phyloP scores from a whole-genome alignment of 495 filamentous ascomycete genomes.

The Arthonia radiata region DNA sequence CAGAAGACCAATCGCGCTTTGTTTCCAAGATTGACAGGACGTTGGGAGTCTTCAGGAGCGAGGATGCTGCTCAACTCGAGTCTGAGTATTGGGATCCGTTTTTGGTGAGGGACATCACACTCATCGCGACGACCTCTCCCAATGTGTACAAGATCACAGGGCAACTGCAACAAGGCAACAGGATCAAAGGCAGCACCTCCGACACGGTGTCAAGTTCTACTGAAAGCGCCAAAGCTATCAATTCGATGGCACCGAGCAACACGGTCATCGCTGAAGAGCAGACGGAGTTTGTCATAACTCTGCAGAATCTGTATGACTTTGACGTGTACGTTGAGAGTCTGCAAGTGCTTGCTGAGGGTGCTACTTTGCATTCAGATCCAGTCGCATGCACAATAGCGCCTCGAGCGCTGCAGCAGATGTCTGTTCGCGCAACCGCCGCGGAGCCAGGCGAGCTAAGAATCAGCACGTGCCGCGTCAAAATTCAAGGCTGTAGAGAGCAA shows the following conservation, averaged over 20 bases:
- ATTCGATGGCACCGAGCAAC: too few species aligned
- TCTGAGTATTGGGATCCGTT: constrained; percentile 96
- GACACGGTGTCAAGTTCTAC: too few species aligned
- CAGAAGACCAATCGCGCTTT: constrained; percentile 66
- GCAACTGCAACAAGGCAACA: too few species aligned
- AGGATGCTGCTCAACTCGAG: constrained; percentile 41
- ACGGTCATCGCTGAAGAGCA: constrained; percentile 54
- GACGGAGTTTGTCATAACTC: constrained; percentile 48
- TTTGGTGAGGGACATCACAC: constrained; percentile 62
- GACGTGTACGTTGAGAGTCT: constrained; percentile 71
- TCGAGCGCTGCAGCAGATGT: too few species aligned
- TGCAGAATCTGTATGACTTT: constrained; percentile 89
- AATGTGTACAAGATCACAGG: too few species aligned
- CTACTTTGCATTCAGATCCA: constrained; percentile 42
- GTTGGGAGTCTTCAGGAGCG: too few species aligned
- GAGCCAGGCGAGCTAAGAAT: constrained; percentile 42
- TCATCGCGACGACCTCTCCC: too few species aligned
- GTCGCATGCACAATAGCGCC: constrained; percentile 67
- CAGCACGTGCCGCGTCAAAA: constrained; percentile 53
- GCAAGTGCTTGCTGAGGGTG: constrained; percentile 43
- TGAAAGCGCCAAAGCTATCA: too few species aligned
- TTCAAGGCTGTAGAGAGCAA: constrained; percentile 56
- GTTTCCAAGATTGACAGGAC: constrained; percentile 67
- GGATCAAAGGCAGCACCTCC: too few species aligned
- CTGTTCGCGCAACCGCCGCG: constrained; percentile 41